Conservation (phyloP, 352 stramenopile genomes). For the Pythium monospermum region DNA sequence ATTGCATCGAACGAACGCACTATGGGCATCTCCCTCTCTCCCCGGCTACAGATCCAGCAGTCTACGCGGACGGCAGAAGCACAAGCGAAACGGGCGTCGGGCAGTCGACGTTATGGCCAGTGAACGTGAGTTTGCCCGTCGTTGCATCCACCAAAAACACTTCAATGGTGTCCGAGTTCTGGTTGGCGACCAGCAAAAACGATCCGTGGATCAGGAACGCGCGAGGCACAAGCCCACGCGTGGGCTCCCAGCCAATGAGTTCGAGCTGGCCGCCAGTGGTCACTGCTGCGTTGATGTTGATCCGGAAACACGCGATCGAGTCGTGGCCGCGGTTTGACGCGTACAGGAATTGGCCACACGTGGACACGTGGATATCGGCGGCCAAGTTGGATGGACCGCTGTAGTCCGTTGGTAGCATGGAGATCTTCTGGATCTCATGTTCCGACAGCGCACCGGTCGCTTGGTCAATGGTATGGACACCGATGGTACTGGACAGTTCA, state of each 20-base stretch:
- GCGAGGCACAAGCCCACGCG: slow-evolving; percentile 30
- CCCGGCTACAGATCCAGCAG: too few species aligned
- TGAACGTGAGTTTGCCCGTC: slow-evolving; percentile 30
- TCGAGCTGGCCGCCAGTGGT: slow-evolving; percentile 17
- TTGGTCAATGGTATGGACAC: slow-evolving; percentile 48
- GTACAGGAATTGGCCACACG: slow-evolving; percentile 35
- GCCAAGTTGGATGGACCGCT: slow-evolving; percentile 26
- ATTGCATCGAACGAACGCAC: too few species aligned
- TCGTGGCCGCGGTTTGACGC: slow-evolving; percentile 45
- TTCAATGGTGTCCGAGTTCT: slow-evolving; percentile 42
- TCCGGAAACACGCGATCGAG: slow-evolving; percentile 28
- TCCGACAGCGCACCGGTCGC: slow-evolving; percentile 36
- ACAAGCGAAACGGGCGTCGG: slow-evolving; percentile 37
- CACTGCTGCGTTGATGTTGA: too few species aligned
- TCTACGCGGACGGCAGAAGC: slow-evolving; percentile 16
- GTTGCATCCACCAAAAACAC: slow-evolving; percentile 34
- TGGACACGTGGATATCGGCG: slow-evolving; percentile 29
- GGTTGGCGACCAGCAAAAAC: slow-evolving; percentile 40
- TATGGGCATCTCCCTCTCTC: too few species aligned
- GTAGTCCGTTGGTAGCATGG: slow-evolving; percentile 50
- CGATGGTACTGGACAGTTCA: slow-evolving; percentile 63
- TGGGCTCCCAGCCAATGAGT: slow-evolving; percentile 24
- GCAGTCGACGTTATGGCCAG: slow-evolving; percentile 23
- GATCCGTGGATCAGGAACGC: slow-evolving; percentile 28
- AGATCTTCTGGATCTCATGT: slow-evolving; percentile 53